A percentile compares a stretch with the other conserved stretches of the same genome.
Evolutionary conservation across 768 basidiomycete species (phyloP).

Genomic region (Suillus subluteus): DNA sequence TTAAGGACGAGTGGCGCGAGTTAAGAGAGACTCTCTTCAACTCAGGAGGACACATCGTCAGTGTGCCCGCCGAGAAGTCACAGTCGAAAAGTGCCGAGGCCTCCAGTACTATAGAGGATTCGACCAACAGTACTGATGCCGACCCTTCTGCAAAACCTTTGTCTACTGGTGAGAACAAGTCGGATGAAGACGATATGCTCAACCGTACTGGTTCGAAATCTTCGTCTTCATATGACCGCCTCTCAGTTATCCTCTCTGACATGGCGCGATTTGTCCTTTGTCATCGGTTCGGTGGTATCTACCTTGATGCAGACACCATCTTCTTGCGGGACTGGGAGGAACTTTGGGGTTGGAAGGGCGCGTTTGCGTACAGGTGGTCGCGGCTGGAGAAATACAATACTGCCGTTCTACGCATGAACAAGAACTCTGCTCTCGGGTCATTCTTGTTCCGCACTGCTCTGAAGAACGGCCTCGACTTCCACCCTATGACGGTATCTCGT

Average conservation of each 20-base stretch:
- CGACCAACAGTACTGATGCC: conserved; percentile 29
- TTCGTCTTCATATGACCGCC: conserved; percentile 82
- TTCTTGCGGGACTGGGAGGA: conserved; percentile 98
- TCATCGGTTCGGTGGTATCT: conserved; percentile 94
- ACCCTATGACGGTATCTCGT: conserved; percentile 91
- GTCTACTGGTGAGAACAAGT: conserved; percentile 30
- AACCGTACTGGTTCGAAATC: conserved; percentile 92
- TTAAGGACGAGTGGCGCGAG: conserved; percentile 88
- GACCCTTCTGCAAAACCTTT: conserved; percentile 22
- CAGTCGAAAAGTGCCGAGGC: conserved; percentile 28
- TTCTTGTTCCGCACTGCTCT: conserved; percentile 95
- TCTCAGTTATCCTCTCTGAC: conserved; percentile 93
- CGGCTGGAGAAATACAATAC: conserved; percentile 94
- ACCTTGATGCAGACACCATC: conserved; percentile 96
- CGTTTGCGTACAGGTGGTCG: conserved; percentile 97
- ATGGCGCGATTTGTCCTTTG: conserved; percentile 98
- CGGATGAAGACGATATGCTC: conserved; percentile 56
- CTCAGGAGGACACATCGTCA: conserved; percentile 78
- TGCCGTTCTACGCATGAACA: conserved; percentile 93
- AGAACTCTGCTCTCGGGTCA: conserved; percentile 86
- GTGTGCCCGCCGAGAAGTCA: conserved; percentile 53
- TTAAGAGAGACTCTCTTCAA: conserved; percentile 81
- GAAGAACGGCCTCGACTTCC: conserved; percentile 94
- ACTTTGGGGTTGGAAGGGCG: conserved; percentile 94
- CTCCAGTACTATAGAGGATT: conserved; percentile 22